Base-by-base conservation (phyloP, 805 yeast genomes). In the Lipomyces japonicus region DNA sequence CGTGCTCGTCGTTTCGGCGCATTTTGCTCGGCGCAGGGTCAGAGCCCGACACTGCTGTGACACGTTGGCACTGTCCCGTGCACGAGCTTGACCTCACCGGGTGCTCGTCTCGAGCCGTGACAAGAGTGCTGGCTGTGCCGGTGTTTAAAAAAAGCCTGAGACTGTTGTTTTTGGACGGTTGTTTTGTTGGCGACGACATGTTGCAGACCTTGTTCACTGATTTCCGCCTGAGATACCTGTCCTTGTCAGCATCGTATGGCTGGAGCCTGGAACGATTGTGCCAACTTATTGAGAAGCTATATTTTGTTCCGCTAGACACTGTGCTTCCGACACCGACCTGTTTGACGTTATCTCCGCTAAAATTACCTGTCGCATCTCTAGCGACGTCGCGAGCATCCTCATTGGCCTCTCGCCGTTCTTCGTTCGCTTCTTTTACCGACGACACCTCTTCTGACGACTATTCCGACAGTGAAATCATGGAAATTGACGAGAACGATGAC, bases 81-180 rank as follows among this genome's bases (percentile, higher is more conserved):
- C 58, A 53, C 46, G 35, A 53, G 3, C 50, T 53, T 12, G 57
- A 51, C 39, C 47, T 53, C 19, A 23, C 49, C 2, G 19, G 30
- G 26, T 38, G 47, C 45, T 39, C 50, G 19, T 22, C 57, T 3
- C 44, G 42, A 12, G 14, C 37, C 14, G 24, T 51, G 25, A 10
- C 40, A n/a, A 31, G 24, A 14, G 66, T 78, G 79, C 69, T 74
- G 70, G 63, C 75, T 64, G 64, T 71, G 71, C 53, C 71, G 72
- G 71, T 79, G 79, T 64, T 80, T 84, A 55, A 79, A 70, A 64
- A 73, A 77, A 53, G 67, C 71, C 64, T 81, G 85, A 64, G 84
- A 83, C 58, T 88, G 40, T 39, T 54, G 31, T 32, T 35, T 18
- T 51, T 54, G 23, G 57, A 54, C 32, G 12, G 38, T n/a, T 54